Evolutionary conservation across 73 alveolate genomes (phyloP).

Genomic region (Loxodes magnus): DNA sequence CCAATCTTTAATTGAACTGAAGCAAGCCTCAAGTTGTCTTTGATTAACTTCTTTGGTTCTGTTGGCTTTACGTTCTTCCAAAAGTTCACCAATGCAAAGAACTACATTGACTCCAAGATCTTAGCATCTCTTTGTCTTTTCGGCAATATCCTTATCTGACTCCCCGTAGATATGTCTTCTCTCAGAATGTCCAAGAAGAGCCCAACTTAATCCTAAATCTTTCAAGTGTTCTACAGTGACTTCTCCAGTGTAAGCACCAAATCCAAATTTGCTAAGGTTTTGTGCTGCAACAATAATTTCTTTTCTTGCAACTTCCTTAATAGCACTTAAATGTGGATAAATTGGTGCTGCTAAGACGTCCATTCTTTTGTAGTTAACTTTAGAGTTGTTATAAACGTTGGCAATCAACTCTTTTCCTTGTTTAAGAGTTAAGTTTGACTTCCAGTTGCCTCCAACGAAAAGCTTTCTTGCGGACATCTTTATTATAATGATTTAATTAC

Average conservation of each 20-base stretch:
- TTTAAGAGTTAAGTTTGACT: slow-evolving; percentile 79
- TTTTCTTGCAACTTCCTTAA: slow-evolving; percentile 23
- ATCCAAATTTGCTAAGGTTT: slow-evolving; percentile 65
- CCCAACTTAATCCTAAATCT: slow-evolving; percentile 90
- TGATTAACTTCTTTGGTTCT: slow-evolving; percentile 65
- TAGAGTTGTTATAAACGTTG: slow-evolving; percentile 38
- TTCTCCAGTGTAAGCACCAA: slow-evolving; percentile 99
- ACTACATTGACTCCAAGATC: slow-evolving; percentile 60
- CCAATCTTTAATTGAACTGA: slow-evolving; percentile 81
- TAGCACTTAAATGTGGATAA: slow-evolving; percentile 50
- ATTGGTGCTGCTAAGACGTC: slow-evolving; percentile 70
- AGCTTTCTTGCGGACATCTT: slow-evolving; percentile 23
- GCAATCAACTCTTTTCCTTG: slow-evolving; percentile 46
- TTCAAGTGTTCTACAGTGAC: slow-evolving; percentile 82
- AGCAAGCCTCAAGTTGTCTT: slow-evolving; percentile 74
- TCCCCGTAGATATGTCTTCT: slow-evolving; percentile 83
- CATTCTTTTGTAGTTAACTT: slow-evolving; percentile 9
- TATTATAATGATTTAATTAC: too few relatives aligned
- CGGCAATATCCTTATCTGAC: slow-evolving; percentile 74
- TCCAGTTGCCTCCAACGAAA: slow-evolving; percentile 96
- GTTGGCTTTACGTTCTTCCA: slow-evolving; percentile 89
- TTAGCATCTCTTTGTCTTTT: slow-evolving; percentile 80
- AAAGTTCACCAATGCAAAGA: slow-evolving; percentile 90
- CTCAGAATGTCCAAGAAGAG: slow-evolving; percentile 92
- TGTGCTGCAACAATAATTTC: slow-evolving; percentile 63